phyloP scores from a whole-genome alignment of 139 green algal species.

The Micractinium sp. region DNA sequence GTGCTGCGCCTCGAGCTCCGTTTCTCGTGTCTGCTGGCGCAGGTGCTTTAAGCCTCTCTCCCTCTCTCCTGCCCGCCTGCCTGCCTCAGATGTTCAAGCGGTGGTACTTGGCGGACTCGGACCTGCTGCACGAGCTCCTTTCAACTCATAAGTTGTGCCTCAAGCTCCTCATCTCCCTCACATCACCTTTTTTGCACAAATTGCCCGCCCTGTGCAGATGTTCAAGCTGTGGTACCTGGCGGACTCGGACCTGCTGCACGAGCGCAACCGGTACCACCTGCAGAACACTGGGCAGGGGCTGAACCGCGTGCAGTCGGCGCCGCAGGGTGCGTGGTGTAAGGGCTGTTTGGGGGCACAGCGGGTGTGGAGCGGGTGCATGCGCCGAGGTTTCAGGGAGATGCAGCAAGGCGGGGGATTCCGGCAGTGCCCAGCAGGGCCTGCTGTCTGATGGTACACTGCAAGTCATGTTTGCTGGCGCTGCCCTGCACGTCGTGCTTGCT shows the following conservation, averaged over 20 bases:
- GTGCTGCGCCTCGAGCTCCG: too few relatives aligned
- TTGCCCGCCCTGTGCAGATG: too few relatives aligned
- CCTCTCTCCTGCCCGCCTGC: neutral
- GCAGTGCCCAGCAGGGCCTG: too few relatives aligned
- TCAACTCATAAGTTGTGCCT: neutral
- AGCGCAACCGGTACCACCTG: conserved; percentile 84
- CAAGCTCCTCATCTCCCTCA: neutral
- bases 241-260: conserved; percentile 86
- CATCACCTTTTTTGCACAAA: too few relatives aligned
- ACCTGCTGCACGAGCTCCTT: conserved; percentile 74
- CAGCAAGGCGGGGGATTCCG: too few relatives aligned
- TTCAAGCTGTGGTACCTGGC: conserved; percentile 93
- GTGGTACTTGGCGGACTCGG: conserved; percentile 85
- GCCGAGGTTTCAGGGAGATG: too few relatives aligned
- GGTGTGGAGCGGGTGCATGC: too few relatives aligned
- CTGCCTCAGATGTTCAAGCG: conserved; percentile 83
- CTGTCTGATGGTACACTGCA: neutral
- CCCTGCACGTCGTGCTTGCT: too few relatives aligned
- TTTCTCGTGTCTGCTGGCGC: too few relatives aligned
- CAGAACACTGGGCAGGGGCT: conserved; percentile 93
- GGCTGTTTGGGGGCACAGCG: neutral
- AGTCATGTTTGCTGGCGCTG: neutral
- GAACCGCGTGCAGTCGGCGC: conserved; percentile 91
- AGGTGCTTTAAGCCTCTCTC: neutral
- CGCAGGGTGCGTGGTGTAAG: conserved; percentile 36